Conservation (phyloP, 495 filamentous ascomycete genomes). For the Neurospora terricola region DNA sequence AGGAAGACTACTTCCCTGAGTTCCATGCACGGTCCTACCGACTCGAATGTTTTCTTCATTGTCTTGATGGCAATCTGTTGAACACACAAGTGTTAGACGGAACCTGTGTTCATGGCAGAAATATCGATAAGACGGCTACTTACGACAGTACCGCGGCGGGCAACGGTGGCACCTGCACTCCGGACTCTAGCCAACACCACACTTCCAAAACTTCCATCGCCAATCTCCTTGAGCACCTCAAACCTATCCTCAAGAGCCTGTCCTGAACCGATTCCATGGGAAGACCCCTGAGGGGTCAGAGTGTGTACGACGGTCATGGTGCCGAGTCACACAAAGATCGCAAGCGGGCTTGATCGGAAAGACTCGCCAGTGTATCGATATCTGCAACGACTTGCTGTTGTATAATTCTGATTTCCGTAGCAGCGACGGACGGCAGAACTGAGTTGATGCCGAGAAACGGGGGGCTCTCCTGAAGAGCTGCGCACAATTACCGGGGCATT, state of each 20-base stretch:
- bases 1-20: constrained; percentile 96
- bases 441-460: constrained; percentile 4
- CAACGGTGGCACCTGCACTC: constrained; percentile 77
- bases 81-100: neutral
- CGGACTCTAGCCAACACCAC: constrained; percentile 87
- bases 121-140: constrained; percentile 19
- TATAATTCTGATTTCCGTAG: constrained; percentile 5
- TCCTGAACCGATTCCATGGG: constrained; percentile 29
- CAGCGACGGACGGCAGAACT: constrained; percentile 1
- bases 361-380: neutral
- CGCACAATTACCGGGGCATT: constrained; percentile 26
- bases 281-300: constrained; percentile 45
- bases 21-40: constrained; percentile 78
- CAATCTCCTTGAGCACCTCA: constrained; percentile 95
- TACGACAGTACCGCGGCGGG: constrained; percentile 89
- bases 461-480: constrained; percentile 25
- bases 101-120: neutral
- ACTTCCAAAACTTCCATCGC: constrained; percentile 97
- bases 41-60: constrained; percentile 99
- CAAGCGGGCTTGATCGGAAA: neutral
- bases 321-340: constrained; percentile 2
- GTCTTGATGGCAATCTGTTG: constrained; percentile 94
- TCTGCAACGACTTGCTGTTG: neutral
- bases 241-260: constrained; percentile 72
- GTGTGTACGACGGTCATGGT: constrained; percentile 65